A percentile compares a stretch with the other conserved stretches of the same genome.
phyloP scores from a whole-genome alignment of 306 rosid genomes.

The Cicer judaicum region DNA sequence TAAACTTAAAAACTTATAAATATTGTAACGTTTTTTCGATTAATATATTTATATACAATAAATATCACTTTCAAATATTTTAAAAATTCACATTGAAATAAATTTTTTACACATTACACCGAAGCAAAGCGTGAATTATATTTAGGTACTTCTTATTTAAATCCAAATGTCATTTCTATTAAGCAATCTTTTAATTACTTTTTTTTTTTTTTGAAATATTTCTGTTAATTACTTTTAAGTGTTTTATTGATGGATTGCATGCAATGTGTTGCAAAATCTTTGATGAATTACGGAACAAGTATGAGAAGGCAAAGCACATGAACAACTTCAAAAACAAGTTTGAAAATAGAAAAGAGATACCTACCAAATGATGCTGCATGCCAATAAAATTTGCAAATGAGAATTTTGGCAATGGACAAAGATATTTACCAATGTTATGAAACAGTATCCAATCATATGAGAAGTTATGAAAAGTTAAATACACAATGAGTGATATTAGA shows the following conservation, averaged over 20 bases:
- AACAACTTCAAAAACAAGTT: not conserved
- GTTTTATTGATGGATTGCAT: slow-evolving; percentile 18
- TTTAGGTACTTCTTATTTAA: too few relatives aligned
- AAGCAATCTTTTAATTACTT: too few relatives aligned
- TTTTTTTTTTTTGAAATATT: too few relatives aligned
- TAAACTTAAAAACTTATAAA: too few relatives aligned
- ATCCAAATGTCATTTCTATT: too few relatives aligned
- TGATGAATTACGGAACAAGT: not conserved
- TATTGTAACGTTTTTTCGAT: too few relatives aligned
- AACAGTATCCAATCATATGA: not conserved
- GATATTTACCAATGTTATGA: not conserved
- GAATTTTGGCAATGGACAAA: slow-evolving; percentile 31
- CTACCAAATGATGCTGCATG: slow-evolving; percentile 16
- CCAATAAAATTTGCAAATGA: not conserved
- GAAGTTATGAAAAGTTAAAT: slow-evolving; percentile 18
- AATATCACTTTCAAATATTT: too few relatives aligned
- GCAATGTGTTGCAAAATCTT: slow-evolving; percentile 9
- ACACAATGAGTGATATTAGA: not conserved
- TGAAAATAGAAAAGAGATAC: not conserved
- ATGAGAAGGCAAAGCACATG: not conserved
- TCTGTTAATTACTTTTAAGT: slow-evolving; percentile 13
- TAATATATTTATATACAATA: too few relatives aligned
- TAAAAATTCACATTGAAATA: too few relatives aligned
- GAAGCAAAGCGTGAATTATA: too few relatives aligned
- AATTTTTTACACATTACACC: too few relatives aligned